A percentile compares a stretch with the other conserved stretches of the same genome.
phyloP scores from a whole-genome alignment of 176 grass and related monocot species.

The Thalia dealbata region DNA sequence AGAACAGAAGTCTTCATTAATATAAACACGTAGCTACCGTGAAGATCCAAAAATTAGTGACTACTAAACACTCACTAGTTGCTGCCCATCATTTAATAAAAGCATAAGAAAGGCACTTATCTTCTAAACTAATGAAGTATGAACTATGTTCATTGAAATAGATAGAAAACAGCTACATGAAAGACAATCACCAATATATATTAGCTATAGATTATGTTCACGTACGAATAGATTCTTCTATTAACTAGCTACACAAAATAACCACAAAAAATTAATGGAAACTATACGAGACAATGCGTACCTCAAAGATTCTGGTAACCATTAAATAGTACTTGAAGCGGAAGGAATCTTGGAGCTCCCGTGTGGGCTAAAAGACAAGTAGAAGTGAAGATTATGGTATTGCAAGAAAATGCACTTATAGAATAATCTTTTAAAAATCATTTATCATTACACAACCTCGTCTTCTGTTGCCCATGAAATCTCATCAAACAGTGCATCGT shows the following conservation, averaged over 20 bases:
- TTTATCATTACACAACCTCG: slow-evolving; percentile 34
- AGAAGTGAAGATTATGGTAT: neutral
- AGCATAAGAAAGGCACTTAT: neutral
- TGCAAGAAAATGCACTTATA: neutral
- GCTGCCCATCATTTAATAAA: neutral
- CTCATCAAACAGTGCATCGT: slow-evolving; percentile 76
- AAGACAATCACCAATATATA: too few species aligned
- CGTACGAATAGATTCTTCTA: too few species aligned
- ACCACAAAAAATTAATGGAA: neutral
- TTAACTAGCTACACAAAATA: neutral
- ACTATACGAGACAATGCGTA: slow-evolving; percentile 18
- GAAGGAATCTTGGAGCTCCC: slow-evolving; percentile 74
- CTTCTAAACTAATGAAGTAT: too few species aligned
- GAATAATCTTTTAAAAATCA: neutral
- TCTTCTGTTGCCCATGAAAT: slow-evolving; percentile 92
- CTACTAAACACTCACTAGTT: neutral
- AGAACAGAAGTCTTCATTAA: neutral
- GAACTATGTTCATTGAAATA: too few species aligned
- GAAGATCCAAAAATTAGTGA: neutral
- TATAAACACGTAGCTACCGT: neutral
- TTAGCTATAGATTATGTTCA: too few species aligned
- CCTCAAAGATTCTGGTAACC: slow-evolving; percentile 60
- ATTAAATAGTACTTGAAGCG: slow-evolving; percentile 71
- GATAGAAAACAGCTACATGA: too few species aligned
- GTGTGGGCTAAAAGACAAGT: slow-evolving; percentile 41